A percentile compares a stretch with the other conserved stretches of the same genome.
Conservation (phyloP, 1,139 yeast species). For the Protomyces macrosporus region DNA sequence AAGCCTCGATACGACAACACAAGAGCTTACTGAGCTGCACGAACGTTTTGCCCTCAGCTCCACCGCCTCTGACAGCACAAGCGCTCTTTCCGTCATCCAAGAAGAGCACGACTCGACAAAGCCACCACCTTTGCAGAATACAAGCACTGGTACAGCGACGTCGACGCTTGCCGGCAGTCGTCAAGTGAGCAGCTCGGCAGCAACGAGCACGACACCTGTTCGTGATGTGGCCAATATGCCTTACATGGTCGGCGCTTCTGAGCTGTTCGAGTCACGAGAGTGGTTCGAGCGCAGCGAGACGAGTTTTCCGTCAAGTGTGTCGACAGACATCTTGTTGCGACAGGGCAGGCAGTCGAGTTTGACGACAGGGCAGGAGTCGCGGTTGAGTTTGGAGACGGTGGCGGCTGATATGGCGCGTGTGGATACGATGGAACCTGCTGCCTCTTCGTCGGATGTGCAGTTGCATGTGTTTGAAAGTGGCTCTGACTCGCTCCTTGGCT, state of each 20-base stretch:
- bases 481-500: no score
- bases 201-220: neutral
- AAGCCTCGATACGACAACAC: neutral
- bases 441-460: no score
- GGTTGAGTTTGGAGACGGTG: no score
- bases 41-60: neutral
- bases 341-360: no score
- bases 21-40: neutral
- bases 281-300: neutral
- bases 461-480: no score
- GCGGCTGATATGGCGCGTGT: no score
- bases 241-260: neutral
- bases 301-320: no score
- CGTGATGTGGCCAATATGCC: neutral
- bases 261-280: neutral
- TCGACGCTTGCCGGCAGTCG: neutral
- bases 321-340: no score
- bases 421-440: no score
- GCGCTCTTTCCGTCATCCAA: neutral
- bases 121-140: no score
- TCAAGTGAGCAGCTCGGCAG: neutral
- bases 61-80: neutral
- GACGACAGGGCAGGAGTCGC: no score
- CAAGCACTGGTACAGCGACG: neutral
- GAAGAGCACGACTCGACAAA: neutral